A percentile compares a stretch with the other conserved stretches of the same genome.
Evolutionary conservation across 805 yeast species (phyloP).

Genomic region (Lipomyces orientalis): DNA sequence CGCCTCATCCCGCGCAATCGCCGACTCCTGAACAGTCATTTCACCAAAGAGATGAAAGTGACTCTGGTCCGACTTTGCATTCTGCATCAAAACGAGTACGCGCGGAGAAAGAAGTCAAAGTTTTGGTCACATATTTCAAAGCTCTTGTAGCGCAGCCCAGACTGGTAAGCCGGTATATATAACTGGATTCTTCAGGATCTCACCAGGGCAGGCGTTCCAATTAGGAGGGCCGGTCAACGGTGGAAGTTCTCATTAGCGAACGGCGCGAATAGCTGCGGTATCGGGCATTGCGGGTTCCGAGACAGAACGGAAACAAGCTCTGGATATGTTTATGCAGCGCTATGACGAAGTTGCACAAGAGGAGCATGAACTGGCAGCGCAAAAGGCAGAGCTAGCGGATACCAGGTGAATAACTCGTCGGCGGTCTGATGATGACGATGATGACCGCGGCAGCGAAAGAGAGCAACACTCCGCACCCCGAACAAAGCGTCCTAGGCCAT

Average conservation of each 20-base stretch:
- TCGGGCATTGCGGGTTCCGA: not conserved
- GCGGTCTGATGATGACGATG: not conserved
- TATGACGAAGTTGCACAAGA: not conserved
- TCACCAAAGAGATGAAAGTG: too few species aligned
- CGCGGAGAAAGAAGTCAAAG: too few species aligned
- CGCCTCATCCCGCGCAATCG: too few species aligned
- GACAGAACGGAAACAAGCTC: constrained; percentile 1
- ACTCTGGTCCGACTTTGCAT: too few species aligned
- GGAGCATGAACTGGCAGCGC: not conserved
- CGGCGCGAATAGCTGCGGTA: constrained; percentile 3
- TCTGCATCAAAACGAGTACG: too few species aligned
- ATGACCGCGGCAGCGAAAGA: not conserved
- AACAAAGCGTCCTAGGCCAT: not conserved
- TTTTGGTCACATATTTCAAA: not conserved
- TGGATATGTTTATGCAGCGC: constrained; percentile 4
- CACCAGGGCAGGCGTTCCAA: constrained; percentile 2
- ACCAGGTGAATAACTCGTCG: not conserved
- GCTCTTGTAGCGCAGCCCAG: not conserved
- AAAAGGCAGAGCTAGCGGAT: not conserved
- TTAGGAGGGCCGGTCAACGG: constrained; percentile 5
- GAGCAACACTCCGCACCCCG: not conserved
- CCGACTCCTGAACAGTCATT: too few species aligned
- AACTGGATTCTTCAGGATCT: not conserved
- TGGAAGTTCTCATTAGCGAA: not conserved
- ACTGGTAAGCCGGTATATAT: not conserved